Conservation (phyloP, 768 basidiomycete genomes). For the Collybiopsis luxurians region DNA sequence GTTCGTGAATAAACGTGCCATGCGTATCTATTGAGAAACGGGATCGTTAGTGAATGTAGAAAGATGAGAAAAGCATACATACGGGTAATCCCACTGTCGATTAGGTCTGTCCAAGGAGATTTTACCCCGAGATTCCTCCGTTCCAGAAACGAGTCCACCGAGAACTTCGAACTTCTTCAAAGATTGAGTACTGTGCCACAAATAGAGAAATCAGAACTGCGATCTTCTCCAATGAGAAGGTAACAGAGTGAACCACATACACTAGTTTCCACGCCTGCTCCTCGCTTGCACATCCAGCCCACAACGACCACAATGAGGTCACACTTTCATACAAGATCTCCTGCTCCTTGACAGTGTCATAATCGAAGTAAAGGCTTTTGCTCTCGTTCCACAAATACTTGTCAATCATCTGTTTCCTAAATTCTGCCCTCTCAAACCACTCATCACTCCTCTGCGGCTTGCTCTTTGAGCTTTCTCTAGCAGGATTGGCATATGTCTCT, state of each 20-base stretch:
- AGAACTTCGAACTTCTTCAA: constrained; percentile 95
- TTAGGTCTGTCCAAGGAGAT: constrained; percentile 96
- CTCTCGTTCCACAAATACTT: constrained; percentile 97
- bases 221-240: constrained; percentile 3
- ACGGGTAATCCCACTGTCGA: constrained; percentile 99
- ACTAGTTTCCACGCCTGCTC: constrained; percentile 93
- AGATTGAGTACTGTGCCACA: constrained; percentile 62
- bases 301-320: constrained; percentile 94
- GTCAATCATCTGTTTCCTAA: constrained; percentile 83
- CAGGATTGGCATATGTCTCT: constrained; percentile 62
- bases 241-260: constrained; percentile 45
- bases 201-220: constrained; percentile 16
- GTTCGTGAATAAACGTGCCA: constrained; percentile 39
- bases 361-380: constrained; percentile 93
- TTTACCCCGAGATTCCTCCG: constrained; percentile 93
- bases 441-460: constrained; percentile 75
- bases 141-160: constrained; percentile 93
- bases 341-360: constrained; percentile 87
- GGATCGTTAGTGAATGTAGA: constrained; percentile 13
- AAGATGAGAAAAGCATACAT: constrained; percentile 35
- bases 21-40: constrained; percentile 50
- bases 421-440: constrained; percentile 91
- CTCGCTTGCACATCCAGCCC: constrained; percentile 97
- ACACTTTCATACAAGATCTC: constrained; percentile 96
- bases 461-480: constrained; percentile 55